Evolutionary conservation across 2,329 filamentous ascomycete genomes (phyloP).

Genomic region (Chalara sp.): DNA sequence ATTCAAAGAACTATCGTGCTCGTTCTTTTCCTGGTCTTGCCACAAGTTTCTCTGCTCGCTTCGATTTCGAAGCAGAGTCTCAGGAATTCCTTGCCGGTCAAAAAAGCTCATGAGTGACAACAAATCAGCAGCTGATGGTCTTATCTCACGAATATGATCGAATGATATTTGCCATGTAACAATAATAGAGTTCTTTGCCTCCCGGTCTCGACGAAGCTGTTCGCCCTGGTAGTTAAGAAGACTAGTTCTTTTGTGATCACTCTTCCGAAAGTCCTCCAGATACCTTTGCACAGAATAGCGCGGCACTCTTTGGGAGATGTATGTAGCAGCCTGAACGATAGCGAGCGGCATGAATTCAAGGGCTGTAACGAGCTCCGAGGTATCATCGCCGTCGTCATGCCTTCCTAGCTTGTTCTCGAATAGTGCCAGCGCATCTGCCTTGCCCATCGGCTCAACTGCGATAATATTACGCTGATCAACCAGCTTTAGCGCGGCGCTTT

Average conservation of each 20-base stretch:
- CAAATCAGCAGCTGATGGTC: conserved; percentile 31
- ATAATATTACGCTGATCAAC: conserved; percentile 16
- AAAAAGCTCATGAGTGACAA: conserved; percentile 25
- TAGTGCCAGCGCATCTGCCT: conserved; percentile 18
- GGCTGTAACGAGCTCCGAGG: conserved; percentile 11
- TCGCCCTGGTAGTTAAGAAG: conserved; percentile 27
- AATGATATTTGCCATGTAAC: conserved; percentile 10
- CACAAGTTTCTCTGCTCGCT: conserved; percentile 3
- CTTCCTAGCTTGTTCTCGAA: conserved; percentile 23
- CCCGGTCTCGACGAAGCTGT: conserved; percentile 29
- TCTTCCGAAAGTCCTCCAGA: conserved; percentile 29
- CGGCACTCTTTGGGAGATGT: conserved; percentile 12
- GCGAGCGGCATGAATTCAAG: conserved; percentile 13
- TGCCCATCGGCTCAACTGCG: conserved; percentile 20
- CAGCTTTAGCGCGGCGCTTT: conserved; percentile 9
- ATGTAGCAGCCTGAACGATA: conserved; percentile 2
- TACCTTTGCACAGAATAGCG: conserved; percentile 29
- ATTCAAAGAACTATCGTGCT: conserved; percentile 3
- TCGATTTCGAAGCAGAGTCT: conserved; percentile 23
- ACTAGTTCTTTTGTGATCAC: conserved; percentile 21
- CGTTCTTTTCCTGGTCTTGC: conserved; percentile 5
- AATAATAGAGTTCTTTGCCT: conserved; percentile 17
- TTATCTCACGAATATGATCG: conserved; percentile 29
- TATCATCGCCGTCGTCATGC: conserved; percentile 4
- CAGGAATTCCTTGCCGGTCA: conserved; percentile 34